phyloP scores from a whole-genome alignment of 1,139 yeast genomes.

The Geotrichum cucujoidarum region DNA sequence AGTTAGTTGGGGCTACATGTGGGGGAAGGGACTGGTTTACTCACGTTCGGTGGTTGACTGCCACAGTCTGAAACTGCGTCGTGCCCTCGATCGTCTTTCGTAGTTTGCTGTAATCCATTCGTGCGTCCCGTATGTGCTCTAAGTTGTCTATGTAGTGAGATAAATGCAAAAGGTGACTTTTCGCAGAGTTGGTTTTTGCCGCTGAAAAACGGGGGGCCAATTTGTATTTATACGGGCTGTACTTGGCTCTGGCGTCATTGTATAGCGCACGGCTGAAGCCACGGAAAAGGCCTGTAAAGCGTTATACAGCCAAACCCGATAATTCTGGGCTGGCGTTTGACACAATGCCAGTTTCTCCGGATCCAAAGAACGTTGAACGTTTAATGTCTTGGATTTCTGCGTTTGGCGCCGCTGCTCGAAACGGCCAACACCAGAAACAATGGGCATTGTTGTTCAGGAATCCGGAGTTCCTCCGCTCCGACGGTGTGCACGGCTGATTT shows the following conservation, averaged over 20 bases:
- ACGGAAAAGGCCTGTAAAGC: too few species aligned
- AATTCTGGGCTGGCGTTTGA: too few species aligned
- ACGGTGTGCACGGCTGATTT: too few species aligned
- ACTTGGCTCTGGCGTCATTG: background rate
- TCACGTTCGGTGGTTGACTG: constrained; percentile 41
- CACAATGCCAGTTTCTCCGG: too few species aligned
- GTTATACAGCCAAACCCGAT: too few species aligned
- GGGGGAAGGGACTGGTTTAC: constrained; percentile 16
- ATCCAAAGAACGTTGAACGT: too few species aligned
- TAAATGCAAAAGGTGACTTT: background rate
- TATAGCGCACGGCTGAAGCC: too few species aligned
- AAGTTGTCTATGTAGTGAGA: background rate
- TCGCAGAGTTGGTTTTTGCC: background rate
- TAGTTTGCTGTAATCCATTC: constrained; percentile 30
- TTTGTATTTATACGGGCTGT: background rate
- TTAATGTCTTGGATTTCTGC: too few species aligned
- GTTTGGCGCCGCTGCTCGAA: too few species aligned
- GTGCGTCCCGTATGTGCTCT: background rate
- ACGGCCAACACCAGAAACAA: too few species aligned
- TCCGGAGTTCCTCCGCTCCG: too few species aligned
- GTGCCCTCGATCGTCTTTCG: constrained; percentile 20
- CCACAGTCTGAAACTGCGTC: constrained; percentile 31
- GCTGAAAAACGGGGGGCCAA: background rate
- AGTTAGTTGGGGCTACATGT: background rate
- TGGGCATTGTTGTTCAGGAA: too few species aligned